A percentile compares a stretch with the other conserved stretches of the same genome.
Evolutionary conservation across 2,329 filamentous ascomycete species (phyloP).

Genomic region (Aspergillus sp.): DNA sequence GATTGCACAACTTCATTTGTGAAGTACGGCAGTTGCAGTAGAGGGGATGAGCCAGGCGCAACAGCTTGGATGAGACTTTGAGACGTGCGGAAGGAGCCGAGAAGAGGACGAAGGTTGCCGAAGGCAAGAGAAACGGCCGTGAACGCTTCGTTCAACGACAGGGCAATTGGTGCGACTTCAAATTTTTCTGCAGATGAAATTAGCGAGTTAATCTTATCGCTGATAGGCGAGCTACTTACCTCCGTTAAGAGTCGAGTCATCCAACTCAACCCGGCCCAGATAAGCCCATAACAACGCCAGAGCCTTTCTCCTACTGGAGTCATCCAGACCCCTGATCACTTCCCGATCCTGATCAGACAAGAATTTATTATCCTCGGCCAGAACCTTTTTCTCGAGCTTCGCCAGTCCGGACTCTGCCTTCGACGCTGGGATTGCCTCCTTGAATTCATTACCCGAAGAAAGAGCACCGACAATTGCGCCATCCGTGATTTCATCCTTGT

Average conservation of each 20-base stretch:
- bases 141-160: conserved; percentile 82
- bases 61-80: conserved; percentile 91
- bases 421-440: conserved; percentile 70
- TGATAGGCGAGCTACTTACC: conserved; percentile 35
- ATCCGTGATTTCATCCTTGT: conserved; percentile 78
- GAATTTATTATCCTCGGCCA: conserved; percentile 58
- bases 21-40: conserved; percentile 89
- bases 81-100: conserved; percentile 76
- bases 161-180: conserved; percentile 82
- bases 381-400: conserved; percentile 78
- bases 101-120: conserved; percentile 76
- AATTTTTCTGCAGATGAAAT: conserved; percentile 65
- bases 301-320: conserved; percentile 77
- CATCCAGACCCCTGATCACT: conserved; percentile 77
- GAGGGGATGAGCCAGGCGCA: conserved; percentile 76
- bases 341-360: conserved; percentile 73
- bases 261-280: conserved; percentile 81
- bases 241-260: conserved; percentile 72
- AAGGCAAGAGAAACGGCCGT: conserved; percentile 84
- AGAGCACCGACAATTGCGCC: conserved; percentile 77
- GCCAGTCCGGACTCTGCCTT: conserved; percentile 77
- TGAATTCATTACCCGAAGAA: conserved; percentile 83
- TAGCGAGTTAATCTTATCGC: conserved; percentile 15
- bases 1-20: conserved; percentile 58
- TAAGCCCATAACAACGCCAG: conserved; percentile 94